Percentiles rank a stretch among this genome's conserved stretches.
These are phyloP conservation scores for Larix sibirica DNA, from an alignment of 83 land plant species.

Conservation along the genomic window DNA sequence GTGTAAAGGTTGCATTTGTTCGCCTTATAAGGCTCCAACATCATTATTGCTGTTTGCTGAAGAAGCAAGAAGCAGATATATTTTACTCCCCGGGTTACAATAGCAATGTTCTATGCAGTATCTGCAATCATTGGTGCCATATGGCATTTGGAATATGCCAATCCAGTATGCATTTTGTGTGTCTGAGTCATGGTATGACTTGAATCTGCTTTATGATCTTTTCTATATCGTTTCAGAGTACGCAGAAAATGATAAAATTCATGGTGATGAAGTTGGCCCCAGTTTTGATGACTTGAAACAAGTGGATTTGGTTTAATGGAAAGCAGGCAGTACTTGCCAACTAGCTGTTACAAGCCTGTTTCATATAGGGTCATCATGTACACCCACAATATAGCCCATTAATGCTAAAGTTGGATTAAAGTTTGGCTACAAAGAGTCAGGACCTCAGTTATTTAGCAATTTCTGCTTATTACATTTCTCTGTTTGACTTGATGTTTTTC, in stretches of 20 bases:
- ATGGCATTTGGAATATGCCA: constrained; percentile 65
- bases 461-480: neutral
- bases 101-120: constrained; percentile 52
- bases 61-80: constrained; percentile 41
- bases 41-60: constrained; percentile 56
- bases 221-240: neutral
- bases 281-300: neutral
- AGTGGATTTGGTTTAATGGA: neutral
- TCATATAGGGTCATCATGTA: neutral
- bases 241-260: neutral
- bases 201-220: neutral
- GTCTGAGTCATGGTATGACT: constrained; percentile 80
- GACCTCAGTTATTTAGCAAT: neutral
- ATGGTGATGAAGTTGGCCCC: neutral
- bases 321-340: neutral
- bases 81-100: constrained; percentile 19
- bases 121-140: constrained; percentile 85
- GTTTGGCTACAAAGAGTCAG: neutral
- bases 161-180: constrained; percentile 60
- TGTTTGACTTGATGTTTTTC: constrained; percentile 10
- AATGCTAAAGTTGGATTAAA: neutral
- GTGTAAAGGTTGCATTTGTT: constrained; percentile 62
- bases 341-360: neutral
- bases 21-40: constrained; percentile 69
- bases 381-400: neutral